Evolutionary conservation across 257 asterid genomes (phyloP), one percentile per base, ranked within the genome.

Genomic region (Misopates orontium): DNA sequence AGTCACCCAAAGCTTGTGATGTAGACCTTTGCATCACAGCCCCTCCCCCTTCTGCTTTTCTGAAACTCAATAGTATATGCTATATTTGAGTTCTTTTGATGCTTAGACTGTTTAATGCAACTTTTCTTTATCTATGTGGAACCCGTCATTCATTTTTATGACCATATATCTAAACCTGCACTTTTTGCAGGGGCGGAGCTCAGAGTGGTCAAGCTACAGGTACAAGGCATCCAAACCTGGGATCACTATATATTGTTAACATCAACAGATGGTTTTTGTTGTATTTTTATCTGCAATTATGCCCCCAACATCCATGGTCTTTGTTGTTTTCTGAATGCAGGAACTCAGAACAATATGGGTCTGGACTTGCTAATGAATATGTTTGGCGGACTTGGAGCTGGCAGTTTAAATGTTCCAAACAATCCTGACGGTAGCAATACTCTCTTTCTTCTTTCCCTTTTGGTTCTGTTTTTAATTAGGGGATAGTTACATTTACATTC

Each of bases 341-440:
- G 83, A 32, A 40, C 58, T 16, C 71, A 52, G 50, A 73, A 54
- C 42, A 73, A 71, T 32, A 28, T 69, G 75, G 80, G 80, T 25
- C 57, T 78, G 66, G 73, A 77, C 64, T 8, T 77, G 79, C 77
- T 80, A 71, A 79, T 81, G 87, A 79, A 76, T 69, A 73, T 81
- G 83, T 71, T 86, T 62, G 84, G 84, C 41, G 86, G 82, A 44
- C 83, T 81, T 56, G 94, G 90, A 62, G 81, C 82, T 60, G 84
- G 81, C n/a, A 47, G 78, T 48, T 63, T 79, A 67, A 51, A 69
- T 52, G 75, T 52, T 74, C 68, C 88, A n/a, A 73, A 59, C 61
- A 49, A 48, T 22, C 71, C 79, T 56, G 39, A 73, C 56, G 87
- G 90, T 86, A 23, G 23, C 5, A 5, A 60, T 36, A 60, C 51